Conservation (phyloP, 139 green algal genomes). For the Zygnema cylindricum region DNA sequence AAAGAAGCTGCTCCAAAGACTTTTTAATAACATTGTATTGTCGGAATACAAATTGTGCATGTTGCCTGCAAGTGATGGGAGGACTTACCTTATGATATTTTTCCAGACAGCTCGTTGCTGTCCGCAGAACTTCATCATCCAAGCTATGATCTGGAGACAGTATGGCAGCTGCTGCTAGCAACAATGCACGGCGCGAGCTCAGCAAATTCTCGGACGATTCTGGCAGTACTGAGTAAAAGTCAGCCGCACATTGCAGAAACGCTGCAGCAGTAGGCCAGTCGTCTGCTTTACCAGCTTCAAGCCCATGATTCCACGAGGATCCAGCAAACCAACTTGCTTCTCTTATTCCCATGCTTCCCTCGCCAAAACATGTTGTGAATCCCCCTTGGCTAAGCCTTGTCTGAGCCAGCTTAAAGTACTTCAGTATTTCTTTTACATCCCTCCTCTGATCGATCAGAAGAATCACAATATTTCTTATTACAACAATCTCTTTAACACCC, state of each 20-base stretch:
- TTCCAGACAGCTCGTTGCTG: constrained; percentile 27
- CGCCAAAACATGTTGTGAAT: constrained; percentile 30
- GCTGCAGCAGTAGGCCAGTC: not conserved
- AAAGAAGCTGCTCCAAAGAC: too few species aligned
- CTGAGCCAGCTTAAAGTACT: constrained; percentile 19
- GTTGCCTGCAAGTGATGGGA: too few species aligned
- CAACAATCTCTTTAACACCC: constrained; percentile 11
- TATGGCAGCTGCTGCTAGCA: constrained; percentile 27
- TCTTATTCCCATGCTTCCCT: not conserved
- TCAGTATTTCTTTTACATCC: not conserved
- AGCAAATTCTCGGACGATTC: constrained; percentile 34
- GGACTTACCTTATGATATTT: constrained; percentile 37
- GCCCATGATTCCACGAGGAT: constrained; percentile 43
- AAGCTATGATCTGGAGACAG: not conserved
- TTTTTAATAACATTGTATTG: not conserved
- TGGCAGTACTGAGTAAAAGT: constrained; percentile 28
- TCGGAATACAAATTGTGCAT: not conserved
- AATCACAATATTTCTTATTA: constrained; percentile 46
- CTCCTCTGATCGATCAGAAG: not conserved
- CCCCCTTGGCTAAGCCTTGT: constrained; percentile 1
- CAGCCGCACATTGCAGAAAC: constrained; percentile 17
- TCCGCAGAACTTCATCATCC: constrained; percentile 14
- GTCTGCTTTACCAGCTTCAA: constrained; percentile 45
- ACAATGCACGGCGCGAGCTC: constrained; percentile 2
- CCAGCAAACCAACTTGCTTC: constrained; percentile 46